A percentile compares a stretch with the other conserved stretches of the same genome.
Conservation (phyloP, 805 yeast genomes). For the Saturnispora sanitii region DNA sequence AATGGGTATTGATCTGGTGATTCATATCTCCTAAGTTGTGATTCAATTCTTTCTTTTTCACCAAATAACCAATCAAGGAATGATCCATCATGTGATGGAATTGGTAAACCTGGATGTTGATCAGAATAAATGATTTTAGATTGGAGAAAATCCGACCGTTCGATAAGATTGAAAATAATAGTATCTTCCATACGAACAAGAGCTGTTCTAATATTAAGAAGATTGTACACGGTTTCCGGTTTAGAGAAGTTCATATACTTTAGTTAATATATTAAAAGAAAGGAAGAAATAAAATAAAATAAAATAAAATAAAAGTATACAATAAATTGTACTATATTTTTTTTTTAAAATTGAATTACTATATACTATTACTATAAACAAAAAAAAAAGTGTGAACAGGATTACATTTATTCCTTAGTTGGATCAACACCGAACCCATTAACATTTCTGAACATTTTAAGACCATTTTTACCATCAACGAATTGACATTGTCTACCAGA, state of each 20-base stretch:
- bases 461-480: slow-evolving; percentile 64
- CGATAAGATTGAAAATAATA: slow-evolving; percentile 84
- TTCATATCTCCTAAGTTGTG: slow-evolving; percentile 81
- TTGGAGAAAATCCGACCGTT: slow-evolving; percentile 77
- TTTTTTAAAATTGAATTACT: too few relatives aligned
- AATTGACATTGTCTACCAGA: slow-evolving; percentile 58
- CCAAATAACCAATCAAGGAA: slow-evolving; percentile 79
- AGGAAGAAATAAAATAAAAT: background rate
- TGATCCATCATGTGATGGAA: slow-evolving; percentile 63
- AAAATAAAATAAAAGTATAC: background rate
- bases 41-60: slow-evolving; percentile 64
- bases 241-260: slow-evolving; percentile 87
- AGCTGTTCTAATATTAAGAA: slow-evolving; percentile 74
- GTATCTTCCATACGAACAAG: slow-evolving; percentile 94
- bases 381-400: background rate
- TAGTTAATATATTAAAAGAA: background rate
- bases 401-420: background rate
- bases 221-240: slow-evolving; percentile 72
- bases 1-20: slow-evolving; percentile 94
- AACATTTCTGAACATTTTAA: slow-evolving; percentile 63
- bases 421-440: slow-evolving; percentile 43
- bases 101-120: slow-evolving; percentile 35
- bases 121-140: slow-evolving; percentile 69
- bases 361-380: background rate
- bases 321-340: too few relatives aligned